phyloP scores from a whole-genome alignment of 192 early-diverging fungal genomes.

The Geranomyces variabilis region DNA sequence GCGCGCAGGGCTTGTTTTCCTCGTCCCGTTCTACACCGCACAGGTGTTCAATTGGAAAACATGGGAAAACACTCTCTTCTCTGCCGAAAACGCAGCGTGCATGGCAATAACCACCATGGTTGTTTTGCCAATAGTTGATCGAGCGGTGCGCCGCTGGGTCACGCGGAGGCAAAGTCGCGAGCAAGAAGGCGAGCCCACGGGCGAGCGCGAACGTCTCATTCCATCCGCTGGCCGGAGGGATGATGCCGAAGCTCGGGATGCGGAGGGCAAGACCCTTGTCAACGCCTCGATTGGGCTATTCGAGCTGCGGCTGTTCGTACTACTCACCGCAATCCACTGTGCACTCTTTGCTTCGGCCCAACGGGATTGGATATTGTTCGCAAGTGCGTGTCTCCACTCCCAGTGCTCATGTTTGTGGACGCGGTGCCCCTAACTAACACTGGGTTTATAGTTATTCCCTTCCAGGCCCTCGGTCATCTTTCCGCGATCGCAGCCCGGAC shows the following conservation, averaged over 20 bases:
- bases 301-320: background rate
- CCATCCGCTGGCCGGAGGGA: no score
- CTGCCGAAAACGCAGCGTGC: background rate
- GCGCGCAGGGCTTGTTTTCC: background rate
- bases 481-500: background rate
- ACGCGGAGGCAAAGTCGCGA: no score
- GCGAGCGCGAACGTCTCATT: background rate
- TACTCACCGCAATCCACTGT: background rate
- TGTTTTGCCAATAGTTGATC: background rate
- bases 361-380: background rate
- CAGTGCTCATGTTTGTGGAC: conserved; percentile 7
- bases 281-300: background rate
- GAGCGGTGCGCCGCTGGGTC: background rate
- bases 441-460: background rate
- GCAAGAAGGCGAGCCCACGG: background rate
- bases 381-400: background rate
- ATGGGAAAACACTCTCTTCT: conserved; percentile 23
- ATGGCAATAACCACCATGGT: conserved; percentile 1
- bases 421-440: no score
- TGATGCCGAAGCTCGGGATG: no score
- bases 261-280: background rate
- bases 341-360: conserved; percentile 1
- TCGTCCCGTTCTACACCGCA: conserved; percentile 17
- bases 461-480: background rate
- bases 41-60: conserved; percentile 20